These are phyloP conservation scores for Entomortierella lignicola DNA, from an alignment of 192 early-diverging fungal genomes.

Conservation along the genomic window DNA sequence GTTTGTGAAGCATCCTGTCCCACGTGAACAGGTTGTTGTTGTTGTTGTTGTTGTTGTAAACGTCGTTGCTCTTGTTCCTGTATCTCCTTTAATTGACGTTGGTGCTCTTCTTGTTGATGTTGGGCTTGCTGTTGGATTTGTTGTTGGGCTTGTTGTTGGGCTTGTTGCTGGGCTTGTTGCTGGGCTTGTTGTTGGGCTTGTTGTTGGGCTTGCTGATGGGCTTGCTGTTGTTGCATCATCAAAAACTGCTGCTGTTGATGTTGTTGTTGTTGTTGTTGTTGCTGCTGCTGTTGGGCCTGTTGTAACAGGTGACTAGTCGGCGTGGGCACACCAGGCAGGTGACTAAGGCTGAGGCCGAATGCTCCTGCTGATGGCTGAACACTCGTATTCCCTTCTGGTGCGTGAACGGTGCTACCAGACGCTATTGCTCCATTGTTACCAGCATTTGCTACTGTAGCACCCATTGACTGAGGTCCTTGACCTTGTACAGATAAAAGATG, in stretches of 20 bases:
- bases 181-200: constrained; percentile 11
- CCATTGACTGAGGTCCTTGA: constrained; percentile 5
- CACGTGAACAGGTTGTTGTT: not conserved
- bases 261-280: constrained; percentile 24
- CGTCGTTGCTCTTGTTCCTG: constrained; percentile 31
- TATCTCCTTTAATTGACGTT: constrained; percentile 19
- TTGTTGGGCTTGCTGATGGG: constrained; percentile 11
- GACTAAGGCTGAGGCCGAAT: constrained; percentile 7
- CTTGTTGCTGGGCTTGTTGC: constrained; percentile 3
- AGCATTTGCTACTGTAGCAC: not conserved
- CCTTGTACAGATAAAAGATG: not conserved
- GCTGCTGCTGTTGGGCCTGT: constrained; percentile 22
- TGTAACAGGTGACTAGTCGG: constrained; percentile 28
- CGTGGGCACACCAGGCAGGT: not conserved
- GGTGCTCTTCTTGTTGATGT: constrained; percentile 23
- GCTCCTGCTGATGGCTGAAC: not conserved
- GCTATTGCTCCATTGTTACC: not conserved
- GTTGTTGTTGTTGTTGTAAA: constrained; percentile 18
- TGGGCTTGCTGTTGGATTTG: constrained; percentile 9
- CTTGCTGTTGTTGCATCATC: constrained; percentile 7
- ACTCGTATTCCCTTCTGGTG: not conserved
- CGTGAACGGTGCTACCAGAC: not conserved
- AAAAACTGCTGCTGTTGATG: constrained; percentile 13
- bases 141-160: constrained; percentile 14
- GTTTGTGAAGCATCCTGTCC: not conserved